Percentiles rank a stretch among this genome's conserved stretches.
Evolutionary conservation across 2,329 filamentous ascomycete genomes (phyloP).

Genomic region (Clonostachys sp.): DNA sequence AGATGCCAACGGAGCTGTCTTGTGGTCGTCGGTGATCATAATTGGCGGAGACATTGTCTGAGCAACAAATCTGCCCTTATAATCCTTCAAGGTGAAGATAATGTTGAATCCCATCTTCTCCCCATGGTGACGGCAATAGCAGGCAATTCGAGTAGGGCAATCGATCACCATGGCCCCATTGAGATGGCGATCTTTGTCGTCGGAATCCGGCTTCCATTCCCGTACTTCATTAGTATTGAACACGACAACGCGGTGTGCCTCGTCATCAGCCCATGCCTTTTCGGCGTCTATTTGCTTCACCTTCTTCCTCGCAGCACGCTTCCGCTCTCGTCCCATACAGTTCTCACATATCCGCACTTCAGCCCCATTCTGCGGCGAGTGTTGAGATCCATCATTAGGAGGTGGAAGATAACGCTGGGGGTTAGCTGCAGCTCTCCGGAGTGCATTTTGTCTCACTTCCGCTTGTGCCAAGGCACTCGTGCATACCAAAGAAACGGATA

Average conservation of each 20-base stretch:
- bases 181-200: slow-evolving; percentile 38
- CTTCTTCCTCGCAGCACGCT: slow-evolving; percentile 89
- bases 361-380: slow-evolving; percentile 80
- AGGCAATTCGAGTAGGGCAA: slow-evolving; percentile 91
- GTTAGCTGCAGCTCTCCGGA: slow-evolving; percentile 46
- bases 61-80: slow-evolving; percentile 68
- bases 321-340: slow-evolving; percentile 89
- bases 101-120: slow-evolving; percentile 91
- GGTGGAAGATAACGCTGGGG: slow-evolving; percentile 27
- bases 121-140: slow-evolving; percentile 91
- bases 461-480: slow-evolving; percentile 84
- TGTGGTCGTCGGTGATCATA: slow-evolving; percentile 98
- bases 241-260: slow-evolving; percentile 77
- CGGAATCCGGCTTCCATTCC: slow-evolving; percentile 17
- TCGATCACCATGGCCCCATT: slow-evolving; percentile 71
- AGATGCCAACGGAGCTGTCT: slow-evolving; percentile 58
- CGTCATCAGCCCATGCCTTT: slow-evolving; percentile 76
- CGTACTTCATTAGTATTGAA: slow-evolving; percentile 89
- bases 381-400: slow-evolving; percentile 51
- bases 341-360: slow-evolving; percentile 87
- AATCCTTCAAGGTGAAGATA: slow-evolving; percentile 91
- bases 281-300: slow-evolving; percentile 91
- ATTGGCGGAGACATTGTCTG: slow-evolving; percentile 85
- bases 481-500: slow-evolving; percentile 80
- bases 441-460: slow-evolving; percentile 61